A percentile compares a stretch with the other conserved stretches of the same genome.
Evolutionary conservation across 768 basidiomycete genomes (phyloP).

Genomic region (Boletus vermiculosoides): DNA sequence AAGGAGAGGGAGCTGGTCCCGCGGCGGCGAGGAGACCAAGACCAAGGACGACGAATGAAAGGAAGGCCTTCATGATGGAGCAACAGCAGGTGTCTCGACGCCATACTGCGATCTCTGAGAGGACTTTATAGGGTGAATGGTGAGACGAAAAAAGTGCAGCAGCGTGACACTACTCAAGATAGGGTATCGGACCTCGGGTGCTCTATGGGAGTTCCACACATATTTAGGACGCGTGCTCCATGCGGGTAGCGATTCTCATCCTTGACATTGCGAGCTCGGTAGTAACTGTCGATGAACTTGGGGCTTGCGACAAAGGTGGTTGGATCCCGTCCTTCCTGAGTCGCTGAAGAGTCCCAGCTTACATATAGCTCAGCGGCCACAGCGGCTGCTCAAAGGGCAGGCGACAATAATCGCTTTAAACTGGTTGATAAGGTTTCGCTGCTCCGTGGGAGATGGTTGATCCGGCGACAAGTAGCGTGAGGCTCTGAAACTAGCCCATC

Average conservation of each 20-base stretch:
- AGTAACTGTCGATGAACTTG: background rate
- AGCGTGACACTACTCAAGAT: conserved; percentile 7
- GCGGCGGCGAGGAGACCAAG: conserved; percentile 21
- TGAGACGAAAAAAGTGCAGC: conserved; percentile 8
- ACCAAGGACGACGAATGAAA: conserved; percentile 17
- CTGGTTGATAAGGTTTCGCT: too few relatives aligned
- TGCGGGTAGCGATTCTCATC: background rate
- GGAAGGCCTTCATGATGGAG: conserved; percentile 9
- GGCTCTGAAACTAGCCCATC: background rate
- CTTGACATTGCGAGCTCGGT: background rate
- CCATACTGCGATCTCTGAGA: background rate
- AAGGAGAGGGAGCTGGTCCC: conserved; percentile 9
- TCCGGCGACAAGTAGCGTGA: background rate
- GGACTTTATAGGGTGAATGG: conserved; percentile 2
- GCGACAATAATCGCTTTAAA: background rate
- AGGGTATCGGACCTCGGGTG: background rate
- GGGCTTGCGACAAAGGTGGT: background rate
- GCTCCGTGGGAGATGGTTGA: background rate
- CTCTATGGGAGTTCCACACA: conserved; percentile 1
- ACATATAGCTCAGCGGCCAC: background rate
- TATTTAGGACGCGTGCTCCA: background rate
- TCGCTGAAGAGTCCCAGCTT: background rate
- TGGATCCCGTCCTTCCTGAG: background rate
- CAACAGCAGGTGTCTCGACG: background rate
- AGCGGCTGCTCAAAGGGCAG: too few relatives aligned